Evolutionary conservation across 2,329 filamentous ascomycete genomes (phyloP).

Genomic region (Mollisiaceae sp.): DNA sequence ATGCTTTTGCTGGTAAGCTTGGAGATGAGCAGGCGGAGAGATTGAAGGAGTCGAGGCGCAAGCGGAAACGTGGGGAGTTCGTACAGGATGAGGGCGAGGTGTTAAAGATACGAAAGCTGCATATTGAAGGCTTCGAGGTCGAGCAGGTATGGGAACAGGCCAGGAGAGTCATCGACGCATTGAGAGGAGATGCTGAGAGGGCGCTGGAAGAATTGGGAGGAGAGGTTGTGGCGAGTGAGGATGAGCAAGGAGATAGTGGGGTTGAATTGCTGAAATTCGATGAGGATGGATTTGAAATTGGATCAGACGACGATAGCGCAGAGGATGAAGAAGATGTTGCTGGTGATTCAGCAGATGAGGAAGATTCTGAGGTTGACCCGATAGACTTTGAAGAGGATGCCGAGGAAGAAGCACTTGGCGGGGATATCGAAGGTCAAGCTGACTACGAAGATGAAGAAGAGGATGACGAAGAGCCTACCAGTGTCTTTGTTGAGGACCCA

Average conservation of each 20-base stretch:
- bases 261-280: slow-evolving; percentile 46
- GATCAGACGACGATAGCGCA: slow-evolving; percentile 41
- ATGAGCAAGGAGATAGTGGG: slow-evolving; percentile 42
- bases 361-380: slow-evolving; percentile 42
- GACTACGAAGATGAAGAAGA: slow-evolving; percentile 51
- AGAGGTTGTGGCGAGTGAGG: slow-evolving; percentile 33
- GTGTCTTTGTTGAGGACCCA: slow-evolving; percentile 71
- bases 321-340: slow-evolving; percentile 33
- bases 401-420: slow-evolving; percentile 44
- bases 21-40: slow-evolving; percentile 73
- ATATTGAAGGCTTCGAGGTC: slow-evolving; percentile 85
- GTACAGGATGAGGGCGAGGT: slow-evolving; percentile 54
- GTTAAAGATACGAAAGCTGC: slow-evolving; percentile 80
- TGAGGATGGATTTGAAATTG: slow-evolving; percentile 48
- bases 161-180: slow-evolving; percentile 76
- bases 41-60: slow-evolving; percentile 71
- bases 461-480: slow-evolving; percentile 53
- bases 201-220: slow-evolving; percentile 47
- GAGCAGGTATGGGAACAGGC: slow-evolving; percentile 95
- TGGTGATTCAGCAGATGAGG: slow-evolving; percentile 39
- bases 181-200: slow-evolving; percentile 58
- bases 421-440: slow-evolving; percentile 21
- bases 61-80: slow-evolving; percentile 71
- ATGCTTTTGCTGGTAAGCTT: slow-evolving; percentile 76
- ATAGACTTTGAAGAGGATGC: slow-evolving; percentile 46